Evolutionary conservation across 177 flowering plant genomes (phyloP).

Genomic region (Telopea speciosissima): DNA sequence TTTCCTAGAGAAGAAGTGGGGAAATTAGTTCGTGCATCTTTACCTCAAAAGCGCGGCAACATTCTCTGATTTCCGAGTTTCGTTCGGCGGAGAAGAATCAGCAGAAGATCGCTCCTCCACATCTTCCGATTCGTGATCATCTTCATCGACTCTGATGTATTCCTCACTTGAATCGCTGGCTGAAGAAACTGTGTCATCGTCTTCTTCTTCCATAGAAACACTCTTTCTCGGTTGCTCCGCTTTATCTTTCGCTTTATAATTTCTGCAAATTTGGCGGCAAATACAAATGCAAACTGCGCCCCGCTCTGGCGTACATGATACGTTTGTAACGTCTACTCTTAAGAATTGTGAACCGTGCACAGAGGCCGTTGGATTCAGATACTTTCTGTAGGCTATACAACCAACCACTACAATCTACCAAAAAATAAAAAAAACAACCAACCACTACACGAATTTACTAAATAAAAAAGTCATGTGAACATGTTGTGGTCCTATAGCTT

Average conservation of each 20-base stretch:
- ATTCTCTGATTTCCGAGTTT: slow-evolving; percentile 52
- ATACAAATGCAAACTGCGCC: background rate
- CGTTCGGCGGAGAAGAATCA: slow-evolving; percentile 22
- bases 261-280: slow-evolving; percentile 3
- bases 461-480: no score
- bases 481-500: no score
- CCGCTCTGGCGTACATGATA: no score
- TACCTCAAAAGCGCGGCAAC: slow-evolving; percentile 74
- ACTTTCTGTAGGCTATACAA: no score
- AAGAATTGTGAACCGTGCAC: no score
- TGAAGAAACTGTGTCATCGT: slow-evolving; percentile 21
- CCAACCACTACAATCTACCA: no score
- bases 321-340: no score
- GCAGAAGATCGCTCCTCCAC: slow-evolving; percentile 14
- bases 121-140: slow-evolving; percentile 14
- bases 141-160: slow-evolving; percentile 15
- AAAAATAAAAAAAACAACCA: no score
- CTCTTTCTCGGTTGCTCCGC: background rate
- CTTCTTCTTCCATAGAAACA: slow-evolving; percentile 28
- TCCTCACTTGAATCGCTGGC: slow-evolving; percentile 30
- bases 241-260: background rate
- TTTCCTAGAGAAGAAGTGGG: background rate
- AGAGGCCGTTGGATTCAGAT: no score
- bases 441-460: no score
- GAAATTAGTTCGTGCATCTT: background rate